phyloP scores from a whole-genome alignment of 225 moss, liverwort and hornwort species.

The Bryoerythrophyllum caledonicum region DNA sequence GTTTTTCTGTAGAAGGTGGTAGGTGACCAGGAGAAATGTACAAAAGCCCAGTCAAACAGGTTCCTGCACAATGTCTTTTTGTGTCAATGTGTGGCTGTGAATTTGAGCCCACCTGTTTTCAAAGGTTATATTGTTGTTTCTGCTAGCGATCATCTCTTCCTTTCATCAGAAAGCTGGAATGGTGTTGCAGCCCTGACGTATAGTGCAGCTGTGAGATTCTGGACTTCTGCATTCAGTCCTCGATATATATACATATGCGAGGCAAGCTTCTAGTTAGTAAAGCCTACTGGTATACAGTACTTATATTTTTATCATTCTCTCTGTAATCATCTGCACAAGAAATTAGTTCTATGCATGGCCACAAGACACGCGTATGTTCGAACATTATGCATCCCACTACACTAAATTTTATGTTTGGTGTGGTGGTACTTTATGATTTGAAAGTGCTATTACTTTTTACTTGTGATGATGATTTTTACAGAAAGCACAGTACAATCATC shows the following conservation, averaged over 20 bases:
- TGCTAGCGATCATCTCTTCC: neutral
- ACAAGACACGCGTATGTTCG: neutral
- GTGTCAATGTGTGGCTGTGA: conserved; percentile 18
- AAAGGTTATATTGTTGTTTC: conserved; percentile 19
- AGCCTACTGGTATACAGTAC: neutral
- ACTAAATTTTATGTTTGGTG: too few relatives aligned
- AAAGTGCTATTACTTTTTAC: too few relatives aligned
- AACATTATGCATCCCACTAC: neutral
- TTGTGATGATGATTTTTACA: too few relatives aligned
- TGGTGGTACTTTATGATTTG: too few relatives aligned
- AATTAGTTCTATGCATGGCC: neutral
- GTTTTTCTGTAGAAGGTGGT: conserved; percentile 20
- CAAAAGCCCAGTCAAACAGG: neutral
- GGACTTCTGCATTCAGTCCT: conserved; percentile 7
- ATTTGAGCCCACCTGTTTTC: neutral
- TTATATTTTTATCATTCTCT: neutral
- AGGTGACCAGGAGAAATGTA: conserved; percentile 17
- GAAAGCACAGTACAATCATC: too few relatives aligned
- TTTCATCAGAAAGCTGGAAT: neutral
- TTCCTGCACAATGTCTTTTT: neutral
- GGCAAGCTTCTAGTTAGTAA: neutral
- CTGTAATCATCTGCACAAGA: neutral
- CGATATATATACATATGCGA: neutral
- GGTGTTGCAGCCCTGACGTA: neutral
- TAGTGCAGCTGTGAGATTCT: conserved; percentile 5